Percentiles rank a stretch among this genome's conserved stretches.
phyloP scores from a whole-genome alignment of 2,329 filamentous ascomycete genomes.

The Pyrenophora tritici-repentis region DNA sequence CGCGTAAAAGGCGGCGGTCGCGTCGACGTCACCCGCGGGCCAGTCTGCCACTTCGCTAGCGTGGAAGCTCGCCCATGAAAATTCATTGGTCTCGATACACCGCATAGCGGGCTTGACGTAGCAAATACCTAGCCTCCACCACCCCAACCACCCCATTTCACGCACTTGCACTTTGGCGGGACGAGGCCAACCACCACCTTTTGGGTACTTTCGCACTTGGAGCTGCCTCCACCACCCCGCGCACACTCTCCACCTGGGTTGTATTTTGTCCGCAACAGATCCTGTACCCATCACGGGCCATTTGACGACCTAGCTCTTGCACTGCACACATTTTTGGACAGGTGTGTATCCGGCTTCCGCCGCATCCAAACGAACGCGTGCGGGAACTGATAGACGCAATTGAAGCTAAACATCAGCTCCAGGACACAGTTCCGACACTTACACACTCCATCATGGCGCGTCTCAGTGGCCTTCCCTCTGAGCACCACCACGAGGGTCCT shows the following conservation, averaged over 20 bases:
- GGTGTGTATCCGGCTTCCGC: constrained; percentile 1
- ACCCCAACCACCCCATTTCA: constrained; percentile 21
- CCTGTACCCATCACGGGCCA: constrained; percentile 7
- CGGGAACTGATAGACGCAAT: background rate
- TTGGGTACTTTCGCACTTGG: constrained; percentile 4
- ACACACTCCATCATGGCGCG: constrained; percentile 37
- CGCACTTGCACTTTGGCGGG: constrained; percentile 8
- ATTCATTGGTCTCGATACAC: constrained; percentile 16
- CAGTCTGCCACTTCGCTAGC: constrained; percentile 1
- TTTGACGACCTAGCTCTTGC: constrained; percentile 11
- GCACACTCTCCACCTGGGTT: too few species aligned
- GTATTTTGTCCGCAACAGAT: background rate
- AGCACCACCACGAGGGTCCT: constrained; percentile 44
- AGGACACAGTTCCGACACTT: background rate
- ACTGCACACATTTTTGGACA: constrained; percentile 13
- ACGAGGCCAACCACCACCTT: constrained; percentile 5
- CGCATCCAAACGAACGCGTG: constrained; percentile 4
- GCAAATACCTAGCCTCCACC: constrained; percentile 10
- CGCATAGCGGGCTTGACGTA: constrained; percentile 16
- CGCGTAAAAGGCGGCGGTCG: constrained; percentile 28
- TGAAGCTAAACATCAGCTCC: background rate
- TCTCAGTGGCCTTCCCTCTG: constrained; percentile 41
- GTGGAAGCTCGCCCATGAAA: background rate
- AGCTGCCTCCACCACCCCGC: background rate
- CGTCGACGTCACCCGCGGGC: constrained; percentile 35